Percentiles rank a stretch among this genome's conserved stretches.
These are phyloP conservation scores for Globisporangium camurandrum DNA, from an alignment of 352 stramenopile species.

Conservation along the genomic window DNA sequence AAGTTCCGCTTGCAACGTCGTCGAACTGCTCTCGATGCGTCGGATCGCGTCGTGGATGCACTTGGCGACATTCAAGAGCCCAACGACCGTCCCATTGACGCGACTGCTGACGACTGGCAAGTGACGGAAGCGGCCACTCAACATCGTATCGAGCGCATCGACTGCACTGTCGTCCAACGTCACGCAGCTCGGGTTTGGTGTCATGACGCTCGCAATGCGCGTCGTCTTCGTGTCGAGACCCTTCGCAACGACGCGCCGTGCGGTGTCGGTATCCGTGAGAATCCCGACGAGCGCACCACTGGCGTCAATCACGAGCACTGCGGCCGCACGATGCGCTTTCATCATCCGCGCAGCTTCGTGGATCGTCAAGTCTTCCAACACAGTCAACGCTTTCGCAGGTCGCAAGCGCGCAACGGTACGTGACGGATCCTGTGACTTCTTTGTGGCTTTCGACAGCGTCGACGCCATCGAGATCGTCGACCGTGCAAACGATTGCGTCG, in stretches of 20 bases:
- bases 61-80: conserved; percentile 97
- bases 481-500: conserved; percentile 64
- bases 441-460: conserved; percentile 60
- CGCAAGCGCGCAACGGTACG: conserved; percentile 72
- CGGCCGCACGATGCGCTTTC: conserved; percentile 86
- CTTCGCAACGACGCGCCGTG: conserved; percentile 73
- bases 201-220: conserved; percentile 77
- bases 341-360: conserved; percentile 87
- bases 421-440: conserved; percentile 42
- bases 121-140: conserved; percentile 92
- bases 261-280: conserved; percentile 90
- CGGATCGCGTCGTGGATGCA: conserved; percentile 97
- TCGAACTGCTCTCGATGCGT: conserved; percentile 91
- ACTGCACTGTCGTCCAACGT: conserved; percentile 77
- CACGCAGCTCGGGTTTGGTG: conserved; percentile 75
- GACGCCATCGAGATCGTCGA: conserved; percentile 81
- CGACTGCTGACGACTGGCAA: conserved; percentile 92
- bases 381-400: conserved; percentile 86
- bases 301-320: conserved; percentile 87
- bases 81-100: conserved; percentile 82
- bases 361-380: conserved; percentile 70
- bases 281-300: conserved; percentile 90
- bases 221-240: conserved; percentile 59
- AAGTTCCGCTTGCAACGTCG: conserved; percentile 71
- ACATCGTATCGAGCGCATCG: conserved; percentile 80